phyloP scores from a whole-genome alignment of 495 filamentous ascomycete genomes.

The Penicillium ochrochloron region DNA sequence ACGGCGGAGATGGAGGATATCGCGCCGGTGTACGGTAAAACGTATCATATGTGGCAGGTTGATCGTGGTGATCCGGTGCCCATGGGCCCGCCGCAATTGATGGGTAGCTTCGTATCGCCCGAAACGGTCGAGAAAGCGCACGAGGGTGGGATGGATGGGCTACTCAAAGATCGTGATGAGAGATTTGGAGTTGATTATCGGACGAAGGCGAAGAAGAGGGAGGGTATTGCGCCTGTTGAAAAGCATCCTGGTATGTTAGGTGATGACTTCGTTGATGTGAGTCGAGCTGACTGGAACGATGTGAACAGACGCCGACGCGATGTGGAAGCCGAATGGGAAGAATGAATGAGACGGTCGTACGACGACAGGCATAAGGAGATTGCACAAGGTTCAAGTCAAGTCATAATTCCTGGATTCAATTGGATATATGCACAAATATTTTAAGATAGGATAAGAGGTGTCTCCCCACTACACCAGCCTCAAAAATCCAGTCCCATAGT shows the following conservation, averaged over 20 bases:
- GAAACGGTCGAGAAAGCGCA: slow-evolving; percentile 63
- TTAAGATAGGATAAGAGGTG: slow-evolving; percentile 22
- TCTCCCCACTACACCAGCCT: slow-evolving; percentile 49
- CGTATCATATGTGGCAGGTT: slow-evolving; percentile 89
- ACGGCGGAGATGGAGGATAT: slow-evolving; percentile 79
- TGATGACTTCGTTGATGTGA: neutral
- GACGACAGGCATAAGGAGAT: neutral
- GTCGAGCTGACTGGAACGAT: slow-evolving; percentile 14
- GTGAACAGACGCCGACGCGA: slow-evolving; percentile 51
- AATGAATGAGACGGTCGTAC: neutral
- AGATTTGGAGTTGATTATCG: slow-evolving; percentile 64
- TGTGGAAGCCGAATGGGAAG: slow-evolving; percentile 38
- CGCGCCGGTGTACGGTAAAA: slow-evolving; percentile 77
- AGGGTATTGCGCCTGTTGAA: slow-evolving; percentile 59
- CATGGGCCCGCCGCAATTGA: slow-evolving; percentile 74
- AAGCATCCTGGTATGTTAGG: slow-evolving; percentile 57
- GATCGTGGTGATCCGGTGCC: slow-evolving; percentile 79
- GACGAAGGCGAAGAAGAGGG: slow-evolving; percentile 66
- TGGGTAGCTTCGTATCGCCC: slow-evolving; percentile 70
- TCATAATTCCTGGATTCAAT: neutral
- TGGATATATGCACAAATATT: slow-evolving; percentile 8
- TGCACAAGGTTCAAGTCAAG: neutral
- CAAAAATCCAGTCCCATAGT: slow-evolving; percentile 56
- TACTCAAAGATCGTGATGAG: slow-evolving; percentile 66
- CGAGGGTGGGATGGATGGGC: slow-evolving; percentile 60